Conservation (phyloP, 306 rosid genomes). For the Citrullus colocynthis region DNA sequence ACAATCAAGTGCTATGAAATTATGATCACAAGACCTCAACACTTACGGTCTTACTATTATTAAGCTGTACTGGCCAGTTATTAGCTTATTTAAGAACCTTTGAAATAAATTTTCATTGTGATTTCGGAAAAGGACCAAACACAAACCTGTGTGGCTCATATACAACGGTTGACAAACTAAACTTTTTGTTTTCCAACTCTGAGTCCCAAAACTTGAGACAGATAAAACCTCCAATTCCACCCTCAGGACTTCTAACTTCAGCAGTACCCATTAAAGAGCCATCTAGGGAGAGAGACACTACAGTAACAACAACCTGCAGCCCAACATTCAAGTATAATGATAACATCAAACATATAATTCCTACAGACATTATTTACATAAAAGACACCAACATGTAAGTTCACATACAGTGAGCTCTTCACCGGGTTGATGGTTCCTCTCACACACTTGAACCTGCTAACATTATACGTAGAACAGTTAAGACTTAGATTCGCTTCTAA, state of each 20-base stretch:
- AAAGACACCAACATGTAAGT: not conserved
- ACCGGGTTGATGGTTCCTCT: constrained; percentile 92
- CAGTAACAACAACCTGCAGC: constrained; percentile 51
- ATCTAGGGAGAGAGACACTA: constrained; percentile 60
- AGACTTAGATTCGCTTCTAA: not conserved
- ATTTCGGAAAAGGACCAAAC: constrained; percentile 1
- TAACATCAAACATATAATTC: not conserved
- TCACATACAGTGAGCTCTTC: constrained; percentile 80
- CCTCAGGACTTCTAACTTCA: constrained; percentile 76
- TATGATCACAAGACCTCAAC: not conserved
- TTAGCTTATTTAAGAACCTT: not conserved
- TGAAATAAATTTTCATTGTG: not conserved
- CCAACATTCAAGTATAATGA: constrained; percentile 13
- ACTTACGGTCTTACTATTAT: not conserved
- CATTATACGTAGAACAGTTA: not conserved
- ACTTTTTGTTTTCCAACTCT: constrained; percentile 42
- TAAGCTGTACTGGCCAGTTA: not conserved
- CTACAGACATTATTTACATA: not conserved
- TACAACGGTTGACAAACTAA: constrained; percentile 60
- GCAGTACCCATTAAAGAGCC: constrained; percentile 84
- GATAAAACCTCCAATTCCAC: constrained; percentile 69
- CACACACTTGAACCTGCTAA: constrained; percentile 83
- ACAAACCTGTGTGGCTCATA: constrained; percentile 91
- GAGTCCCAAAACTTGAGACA: constrained; percentile 87
- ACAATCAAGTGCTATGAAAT: not conserved